Base-by-base conservation (phyloP, 1,139 yeast species). In the Protomyces gravidus region DNA sequence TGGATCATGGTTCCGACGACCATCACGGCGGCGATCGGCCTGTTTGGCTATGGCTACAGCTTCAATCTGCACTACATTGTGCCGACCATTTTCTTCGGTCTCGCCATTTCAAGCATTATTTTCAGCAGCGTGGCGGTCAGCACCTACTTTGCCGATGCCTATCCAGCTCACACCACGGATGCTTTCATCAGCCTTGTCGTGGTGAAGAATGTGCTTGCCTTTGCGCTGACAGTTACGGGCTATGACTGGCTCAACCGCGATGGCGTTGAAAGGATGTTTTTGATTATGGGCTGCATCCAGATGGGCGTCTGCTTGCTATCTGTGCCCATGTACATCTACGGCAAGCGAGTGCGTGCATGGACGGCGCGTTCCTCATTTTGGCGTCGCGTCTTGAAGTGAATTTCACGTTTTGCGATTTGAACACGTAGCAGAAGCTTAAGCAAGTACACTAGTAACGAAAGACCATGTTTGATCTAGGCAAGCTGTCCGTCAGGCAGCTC, bases 41-140 rank as follows among this genome's bases (percentile, higher is more conserved):
- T 78, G 25, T 74, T 78, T 70, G 82, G 81, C 2, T 79, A 75
- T 66, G 82, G 82, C 3, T 77, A 80, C 80, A 67, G 79, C 1
- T 67, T 73, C 36, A 70, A 66, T 1, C 80, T 61, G 52, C 50
- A 42, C 45, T 50, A 59, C 6, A 33, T 17, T 23, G 52, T 63
- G 11, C 66, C 66, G 17, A 61, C 66, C 5, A 39, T 62, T 23
- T 61, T 63, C 39, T 63, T 62, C 39, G 66, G 65, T 2, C 46
- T 64, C 39, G 65, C 58, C 47, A 49, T 64, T 13, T 61, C 62
- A 32, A 62, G 63, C 40, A 60, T 64, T 62, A 61, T 63, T 28
- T 40, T 62, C 45, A 64, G 65, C 40, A 56, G 62, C 21, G 64
- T 62, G 6, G 65, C 65, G 3, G 57, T 63, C 17, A 57, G 62